Evolutionary conservation across 2,329 filamentous ascomycete species (phyloP).

Genomic region (Alternaria panax): DNA sequence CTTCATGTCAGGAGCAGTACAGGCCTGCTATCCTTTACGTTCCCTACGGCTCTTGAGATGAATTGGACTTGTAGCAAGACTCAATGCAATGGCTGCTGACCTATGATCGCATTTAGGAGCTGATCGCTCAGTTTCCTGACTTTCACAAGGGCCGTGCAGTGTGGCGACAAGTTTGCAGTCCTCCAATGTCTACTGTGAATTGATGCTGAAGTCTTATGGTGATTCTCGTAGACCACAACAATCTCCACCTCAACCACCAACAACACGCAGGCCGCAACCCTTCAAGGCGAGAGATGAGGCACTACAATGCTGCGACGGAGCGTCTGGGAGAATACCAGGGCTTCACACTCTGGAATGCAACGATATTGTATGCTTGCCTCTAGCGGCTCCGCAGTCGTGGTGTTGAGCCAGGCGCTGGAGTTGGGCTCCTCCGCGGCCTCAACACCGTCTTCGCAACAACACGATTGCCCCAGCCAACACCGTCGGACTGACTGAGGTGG

Average conservation of each 20-base stretch:
- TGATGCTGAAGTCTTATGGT: not conserved
- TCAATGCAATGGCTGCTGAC: not conserved
- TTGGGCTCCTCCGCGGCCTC: not conserved
- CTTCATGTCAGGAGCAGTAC: not conserved
- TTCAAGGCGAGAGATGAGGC: not conserved
- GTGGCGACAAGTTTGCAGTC: not conserved
- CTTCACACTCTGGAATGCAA: not conserved
- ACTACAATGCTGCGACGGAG: not conserved
- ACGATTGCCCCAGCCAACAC: not conserved
- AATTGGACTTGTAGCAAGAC: not conserved
- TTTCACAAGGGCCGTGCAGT: not conserved
- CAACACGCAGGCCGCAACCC: not conserved
- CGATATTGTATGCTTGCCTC: not conserved
- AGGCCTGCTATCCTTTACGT: not conserved
- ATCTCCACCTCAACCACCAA: not conserved
- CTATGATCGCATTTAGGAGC: not conserved
- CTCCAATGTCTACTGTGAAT: not conserved
- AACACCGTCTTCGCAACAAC: slow-evolving; percentile 4
- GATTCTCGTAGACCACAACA: not conserved
- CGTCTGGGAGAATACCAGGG: not conserved
- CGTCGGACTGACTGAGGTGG: not conserved
- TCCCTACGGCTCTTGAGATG: not conserved
- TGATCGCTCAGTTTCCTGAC: not conserved
- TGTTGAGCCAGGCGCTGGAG: not conserved
- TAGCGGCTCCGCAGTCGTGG: not conserved